Conservation (phyloP, 2,329 filamentous ascomycete species). For the Trichoderma guizhouense region DNA sequence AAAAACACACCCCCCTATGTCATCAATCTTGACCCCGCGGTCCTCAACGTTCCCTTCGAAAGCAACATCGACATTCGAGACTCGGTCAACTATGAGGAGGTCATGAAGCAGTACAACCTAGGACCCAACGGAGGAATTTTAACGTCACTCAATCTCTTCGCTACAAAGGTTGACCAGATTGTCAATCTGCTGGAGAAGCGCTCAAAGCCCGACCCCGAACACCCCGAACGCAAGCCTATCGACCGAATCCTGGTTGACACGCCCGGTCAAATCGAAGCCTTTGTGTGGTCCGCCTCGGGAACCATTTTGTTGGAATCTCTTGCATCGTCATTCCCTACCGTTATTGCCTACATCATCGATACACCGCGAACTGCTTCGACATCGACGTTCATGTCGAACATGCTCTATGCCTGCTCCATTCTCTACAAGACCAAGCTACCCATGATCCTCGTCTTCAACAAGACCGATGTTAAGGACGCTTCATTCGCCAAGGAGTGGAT, state of each 20-base stretch:
- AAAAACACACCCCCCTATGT: slow-evolving; percentile 84
- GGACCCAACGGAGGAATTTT: slow-evolving; percentile 96
- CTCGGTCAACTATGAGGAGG: slow-evolving; percentile 98
- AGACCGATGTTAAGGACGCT: slow-evolving; percentile 91
- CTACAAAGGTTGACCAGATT: slow-evolving; percentile 97
- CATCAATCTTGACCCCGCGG: slow-evolving; percentile 94
- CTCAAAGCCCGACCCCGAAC: slow-evolving; percentile 59
- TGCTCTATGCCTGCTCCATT: slow-evolving; percentile 98
- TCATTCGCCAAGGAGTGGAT: slow-evolving; percentile 97
- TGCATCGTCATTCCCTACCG: slow-evolving; percentile 90
- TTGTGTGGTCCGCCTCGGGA: slow-evolving; percentile 95
- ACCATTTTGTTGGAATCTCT: slow-evolving; percentile 91
- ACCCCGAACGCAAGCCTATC: slow-evolving; percentile 60
- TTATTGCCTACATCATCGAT: slow-evolving; percentile 96
- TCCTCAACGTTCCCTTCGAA: slow-evolving; percentile 89
- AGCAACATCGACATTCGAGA: slow-evolving; percentile 98
- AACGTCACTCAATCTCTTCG: slow-evolving; percentile 92
- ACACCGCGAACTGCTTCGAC: slow-evolving; percentile 91
- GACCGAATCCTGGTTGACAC: slow-evolving; percentile 91
- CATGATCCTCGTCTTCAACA: slow-evolving; percentile 99
- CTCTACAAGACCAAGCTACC: slow-evolving; percentile 98
- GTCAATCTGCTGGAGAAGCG: slow-evolving; percentile 87
- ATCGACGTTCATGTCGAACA: slow-evolving; percentile 98
- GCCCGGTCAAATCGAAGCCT: slow-evolving; percentile 96
- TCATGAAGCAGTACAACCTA: slow-evolving; percentile 99